Conservation (phyloP, 1,139 yeast genomes). For the Candida dubliniensis region DNA sequence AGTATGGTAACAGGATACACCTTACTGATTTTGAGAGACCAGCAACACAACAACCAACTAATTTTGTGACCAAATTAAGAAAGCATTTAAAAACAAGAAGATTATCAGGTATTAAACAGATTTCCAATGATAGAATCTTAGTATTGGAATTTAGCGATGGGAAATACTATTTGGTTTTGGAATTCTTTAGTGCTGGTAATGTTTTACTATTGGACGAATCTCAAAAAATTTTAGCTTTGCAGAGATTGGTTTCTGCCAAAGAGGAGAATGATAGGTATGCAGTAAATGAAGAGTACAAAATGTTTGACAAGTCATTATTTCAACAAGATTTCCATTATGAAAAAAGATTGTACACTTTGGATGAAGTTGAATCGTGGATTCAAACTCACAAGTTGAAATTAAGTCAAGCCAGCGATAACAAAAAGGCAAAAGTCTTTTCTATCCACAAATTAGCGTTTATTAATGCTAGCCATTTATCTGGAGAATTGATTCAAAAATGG, state of each 20-base stretch:
- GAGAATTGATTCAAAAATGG: conserved; percentile 69
- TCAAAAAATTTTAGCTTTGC: conserved; percentile 66
- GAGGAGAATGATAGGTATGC: conserved; percentile 62
- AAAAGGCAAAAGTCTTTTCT: conserved; percentile 52
- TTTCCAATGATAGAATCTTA: conserved; percentile 75
- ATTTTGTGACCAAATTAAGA: conserved; percentile 80
- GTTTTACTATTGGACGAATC: conserved; percentile 73
- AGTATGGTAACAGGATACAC: conserved; percentile 84
- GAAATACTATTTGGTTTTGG: conserved; percentile 72
- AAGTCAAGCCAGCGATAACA: conserved; percentile 17
- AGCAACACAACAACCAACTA: conserved; percentile 78
- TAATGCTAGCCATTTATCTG: conserved; percentile 71
- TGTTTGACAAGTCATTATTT: conserved; percentile 46
- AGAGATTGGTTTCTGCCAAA: conserved; percentile 75
- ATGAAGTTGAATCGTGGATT: conserved; percentile 53
- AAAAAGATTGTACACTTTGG: conserved; percentile 25
- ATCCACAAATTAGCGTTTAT: conserved; percentile 71
- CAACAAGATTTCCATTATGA: conserved; percentile 7
- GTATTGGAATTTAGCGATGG: conserved; percentile 85
- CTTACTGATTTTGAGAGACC: conserved; percentile 79
- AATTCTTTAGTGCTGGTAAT: conserved; percentile 95
- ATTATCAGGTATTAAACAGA: conserved; percentile 68
- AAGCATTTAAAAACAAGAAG: conserved; percentile 84
- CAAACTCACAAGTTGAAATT: conserved; percentile 33
- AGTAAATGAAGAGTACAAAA: conserved; percentile 67